Evolutionary conservation across 2,329 filamentous ascomycete genomes (phyloP), one percentile per base, ranked within the genome.

Genomic region (Colletotrichum musicola): DNA sequence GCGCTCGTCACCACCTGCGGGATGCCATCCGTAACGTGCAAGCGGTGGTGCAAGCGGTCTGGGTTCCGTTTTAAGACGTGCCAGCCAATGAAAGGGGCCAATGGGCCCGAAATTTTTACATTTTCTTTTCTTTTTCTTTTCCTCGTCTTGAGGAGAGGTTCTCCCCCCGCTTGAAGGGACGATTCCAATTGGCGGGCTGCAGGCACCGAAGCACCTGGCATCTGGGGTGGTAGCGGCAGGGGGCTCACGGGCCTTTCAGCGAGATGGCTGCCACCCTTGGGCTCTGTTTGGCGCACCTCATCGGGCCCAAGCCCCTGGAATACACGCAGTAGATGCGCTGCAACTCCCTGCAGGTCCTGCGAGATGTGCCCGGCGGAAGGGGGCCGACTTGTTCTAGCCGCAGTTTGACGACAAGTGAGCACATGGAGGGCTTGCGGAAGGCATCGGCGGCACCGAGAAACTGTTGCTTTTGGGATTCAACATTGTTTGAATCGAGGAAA

Each of bases 301-400:
- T 59, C 56, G 56, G 14, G 56, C 56, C 56, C 44, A 50, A 40
- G 27, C 18, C 56, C 56, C 44, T 59, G 56, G 56, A 59, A 59
- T 35, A 59, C 44, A 25, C 25, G 56, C 25, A 30, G 44, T 25
- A 4, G 30, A 13, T 27, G 20, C 51, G n/a, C 51, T 35, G 51
- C 51, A 54, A 14, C 51, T 25, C 14, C 18, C 51, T 25, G 56
- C 30, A 59, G 27, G 18, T 50, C 44, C 44, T 35, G 30, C 30
- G 10, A 35, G 30, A 35, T 35, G 30, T 35, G 30, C 30, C 30
- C 44, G 12, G 40, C 6, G 40, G 40, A 35, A 35, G 30, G 9
- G 30, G 30, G 9, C 30, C 6, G 30, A 10, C 30, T 35, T 10
- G 30, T 25, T 4, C 4, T 35, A 35, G 30, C 7, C 30, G 30